Base-by-base conservation (phyloP, 768 basidiomycete genomes). In the Agrocybe praecox region DNA sequence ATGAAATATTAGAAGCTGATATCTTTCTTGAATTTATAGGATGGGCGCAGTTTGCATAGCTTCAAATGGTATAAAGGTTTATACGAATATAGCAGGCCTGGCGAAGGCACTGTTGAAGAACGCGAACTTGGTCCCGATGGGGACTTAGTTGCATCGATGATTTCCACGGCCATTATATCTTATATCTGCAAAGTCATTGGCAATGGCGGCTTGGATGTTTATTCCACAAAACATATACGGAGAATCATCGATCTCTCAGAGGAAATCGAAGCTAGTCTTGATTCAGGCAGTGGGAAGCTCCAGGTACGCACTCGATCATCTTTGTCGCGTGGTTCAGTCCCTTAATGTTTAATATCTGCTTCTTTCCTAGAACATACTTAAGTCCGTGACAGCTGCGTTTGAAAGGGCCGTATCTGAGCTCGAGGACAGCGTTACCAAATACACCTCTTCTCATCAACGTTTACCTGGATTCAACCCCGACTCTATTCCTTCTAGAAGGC, bases 61-160 rank as follows among this genome's bases (percentile, higher is more conserved):
- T 98, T 95, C 74, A 73, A 79, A 24, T 98, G 95, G 94, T 95
- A 92, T 69, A 73, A 80, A 24, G 81, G 86, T 2, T 71, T 97
- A 3, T 87, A 94, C 65, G 80, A 83, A 24, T 97, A 96, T 68
- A 93, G 89, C 10, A 80, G 82, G 12, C 84, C 83, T 4, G 71
- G 69, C 21, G 74, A 67, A 23, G 75, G 65, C 32, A 57, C 42
- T 43, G 59, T 74, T 6, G 82, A 81, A 53, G 84, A 83, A 58
- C 70, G 80, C 19, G 85, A 87, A 52, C 71, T 92, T 19, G 90
- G 92, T 1, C 85, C 90, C 0, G 93, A 94, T 57, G 94, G 91
- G 9, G 94, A 97, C 65, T 76, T 97, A 21, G 89, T 94, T 32
- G 85, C 91, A 12, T 86, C 90, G 0, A 94, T 96, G 87, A 81